Conservation (phyloP, 2,329 filamentous ascomycete genomes). For the Colletotrichum sp. region DNA sequence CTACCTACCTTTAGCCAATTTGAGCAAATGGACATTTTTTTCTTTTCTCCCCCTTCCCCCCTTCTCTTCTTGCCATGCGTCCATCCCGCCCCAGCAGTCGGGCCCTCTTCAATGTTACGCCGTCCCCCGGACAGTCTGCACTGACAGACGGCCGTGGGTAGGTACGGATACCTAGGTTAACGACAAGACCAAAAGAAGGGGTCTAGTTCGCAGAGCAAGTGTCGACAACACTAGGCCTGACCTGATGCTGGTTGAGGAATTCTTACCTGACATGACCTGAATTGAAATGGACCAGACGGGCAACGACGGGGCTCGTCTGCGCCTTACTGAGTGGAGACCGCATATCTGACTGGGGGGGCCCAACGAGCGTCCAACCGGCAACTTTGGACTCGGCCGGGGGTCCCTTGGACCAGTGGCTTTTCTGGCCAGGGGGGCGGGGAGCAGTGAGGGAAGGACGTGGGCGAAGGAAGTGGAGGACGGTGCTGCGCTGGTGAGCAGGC, state of each 20-base stretch:
- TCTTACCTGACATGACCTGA: constrained; percentile 3
- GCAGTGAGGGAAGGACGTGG: background rate
- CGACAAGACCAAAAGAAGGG: background rate
- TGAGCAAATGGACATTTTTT: background rate
- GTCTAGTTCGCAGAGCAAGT: background rate
- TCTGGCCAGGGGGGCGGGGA: background rate
- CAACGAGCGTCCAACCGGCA: constrained; percentile 9
- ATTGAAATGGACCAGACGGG: constrained; percentile 1
- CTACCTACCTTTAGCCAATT: background rate
- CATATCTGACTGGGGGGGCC: background rate
- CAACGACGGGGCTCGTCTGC: constrained; percentile 10
- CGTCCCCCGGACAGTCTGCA: background rate
- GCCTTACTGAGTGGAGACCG: constrained; percentile 13
- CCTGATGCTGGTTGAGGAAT: background rate
- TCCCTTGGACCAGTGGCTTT: background rate
- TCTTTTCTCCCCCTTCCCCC: background rate
- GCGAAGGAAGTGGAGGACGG: background rate
- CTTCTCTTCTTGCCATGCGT: background rate
- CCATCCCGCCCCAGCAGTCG: background rate
- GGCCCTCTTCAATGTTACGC: background rate
- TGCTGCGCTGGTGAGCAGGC: background rate
- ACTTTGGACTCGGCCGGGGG: background rate
- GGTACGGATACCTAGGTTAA: background rate
- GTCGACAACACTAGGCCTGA: background rate
- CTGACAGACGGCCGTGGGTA: background rate